A percentile compares a stretch with the other conserved stretches of the same genome.
phyloP scores from a whole-genome alignment of 1,139 yeast species.

The Pichia terricola region DNA sequence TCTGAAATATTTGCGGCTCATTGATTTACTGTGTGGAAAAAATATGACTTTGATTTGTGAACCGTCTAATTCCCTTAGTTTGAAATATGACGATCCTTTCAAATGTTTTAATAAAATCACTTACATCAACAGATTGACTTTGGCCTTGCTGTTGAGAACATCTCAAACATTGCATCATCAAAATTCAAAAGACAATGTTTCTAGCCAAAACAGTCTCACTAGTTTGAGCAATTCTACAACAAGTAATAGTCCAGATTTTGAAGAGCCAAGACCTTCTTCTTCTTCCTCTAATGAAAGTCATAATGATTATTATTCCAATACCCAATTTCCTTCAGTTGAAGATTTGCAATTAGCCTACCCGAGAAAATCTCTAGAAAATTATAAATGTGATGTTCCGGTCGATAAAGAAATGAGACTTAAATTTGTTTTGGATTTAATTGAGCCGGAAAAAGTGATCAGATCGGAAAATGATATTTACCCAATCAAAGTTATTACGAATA shows the following conservation, averaged over 20 bases:
- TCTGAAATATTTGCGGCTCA: conserved; percentile 16
- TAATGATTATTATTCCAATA: too few relatives aligned
- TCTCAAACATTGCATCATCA: conserved; percentile 4
- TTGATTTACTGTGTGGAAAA: conserved; percentile 16
- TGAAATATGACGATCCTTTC: conserved; percentile 21
- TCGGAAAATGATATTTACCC: conserved; percentile 17
- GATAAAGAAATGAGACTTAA: conserved; percentile 10
- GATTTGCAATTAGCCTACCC: conserved; percentile 1
- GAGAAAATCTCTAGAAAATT: conserved; percentile 2
- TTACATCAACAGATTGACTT: conserved; percentile 19
- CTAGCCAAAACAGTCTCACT: too few relatives aligned
- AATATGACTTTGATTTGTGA: conserved; percentile 15
- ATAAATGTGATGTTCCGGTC: conserved; percentile 10
- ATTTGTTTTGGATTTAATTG: conserved; percentile 13
- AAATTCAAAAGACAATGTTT: too few relatives aligned
- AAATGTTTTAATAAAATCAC: conserved; percentile 17
- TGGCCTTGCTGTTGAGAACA: conserved; percentile 15
- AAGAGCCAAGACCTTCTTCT: too few relatives aligned
- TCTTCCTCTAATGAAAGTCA: too few relatives aligned
- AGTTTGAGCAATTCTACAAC: too few relatives aligned
- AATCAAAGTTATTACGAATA: conserved; percentile 12
- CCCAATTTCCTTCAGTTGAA: not conserved
- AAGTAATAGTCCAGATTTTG: too few relatives aligned
- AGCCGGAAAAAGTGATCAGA: too few relatives aligned
- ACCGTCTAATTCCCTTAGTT: conserved; percentile 17